phyloP scores from a whole-genome alignment of 1,139 yeast species.

The Meyerozyma sp. region DNA sequence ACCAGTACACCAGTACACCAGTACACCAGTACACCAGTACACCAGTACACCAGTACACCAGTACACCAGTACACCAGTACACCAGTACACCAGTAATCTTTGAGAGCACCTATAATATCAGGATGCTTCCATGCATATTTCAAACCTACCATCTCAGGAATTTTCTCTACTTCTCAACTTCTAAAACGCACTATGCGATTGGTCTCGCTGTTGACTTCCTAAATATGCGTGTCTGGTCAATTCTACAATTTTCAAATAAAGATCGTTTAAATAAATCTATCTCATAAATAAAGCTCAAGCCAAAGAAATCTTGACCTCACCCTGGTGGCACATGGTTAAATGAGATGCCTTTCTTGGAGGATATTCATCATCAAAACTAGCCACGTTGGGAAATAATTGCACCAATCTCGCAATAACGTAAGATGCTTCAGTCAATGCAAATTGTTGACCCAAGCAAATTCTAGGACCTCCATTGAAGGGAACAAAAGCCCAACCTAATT shows the following conservation, averaged over 20 bases:
- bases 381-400: slow-evolving; percentile 14
- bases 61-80: background rate
- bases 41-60: background rate
- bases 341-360: slow-evolving; percentile 32
- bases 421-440: slow-evolving; percentile 52
- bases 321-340: slow-evolving; percentile 24
- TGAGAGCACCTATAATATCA: background rate
- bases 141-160: background rate
- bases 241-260: background rate
- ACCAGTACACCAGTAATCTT: background rate
- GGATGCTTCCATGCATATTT: background rate
- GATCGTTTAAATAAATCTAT: background rate
- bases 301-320: slow-evolving; percentile 3
- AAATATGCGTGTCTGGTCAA: background rate
- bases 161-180: background rate
- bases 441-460: slow-evolving; percentile 56
- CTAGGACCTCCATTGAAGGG: slow-evolving; percentile 62
- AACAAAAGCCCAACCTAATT: slow-evolving; percentile 45
- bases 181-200: too few relatives aligned
- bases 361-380: slow-evolving; percentile 12
- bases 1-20: background rate
- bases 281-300: background rate
- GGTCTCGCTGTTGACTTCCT: too few relatives aligned
- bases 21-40: background rate
- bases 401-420: slow-evolving; percentile 39